A percentile compares a stretch with the other conserved stretches of the same genome.
Evolutionary conservation across 1,284 basidiomycete genomes (phyloP).

Genomic region (Leccinum colubrinum): DNA sequence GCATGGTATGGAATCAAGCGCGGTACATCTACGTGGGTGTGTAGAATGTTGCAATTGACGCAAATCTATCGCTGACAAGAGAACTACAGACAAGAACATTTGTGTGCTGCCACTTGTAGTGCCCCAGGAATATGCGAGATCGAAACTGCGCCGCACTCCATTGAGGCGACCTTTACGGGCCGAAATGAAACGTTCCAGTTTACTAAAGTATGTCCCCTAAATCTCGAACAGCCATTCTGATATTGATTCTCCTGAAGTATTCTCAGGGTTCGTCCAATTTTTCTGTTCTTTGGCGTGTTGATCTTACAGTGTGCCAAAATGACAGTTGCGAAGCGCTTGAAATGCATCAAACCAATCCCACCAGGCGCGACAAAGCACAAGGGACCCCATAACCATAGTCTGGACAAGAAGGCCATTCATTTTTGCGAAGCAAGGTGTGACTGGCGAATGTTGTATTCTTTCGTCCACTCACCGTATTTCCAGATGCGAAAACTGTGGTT

Average conservation of each 20-base stretch:
- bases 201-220: constrained; percentile 38
- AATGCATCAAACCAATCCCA: constrained; percentile 46
- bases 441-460: background rate
- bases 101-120: constrained; percentile 43
- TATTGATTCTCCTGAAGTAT: constrained; percentile 14
- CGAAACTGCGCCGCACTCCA: constrained; percentile 53
- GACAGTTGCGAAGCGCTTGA: constrained; percentile 46
- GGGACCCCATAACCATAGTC: constrained; percentile 49
- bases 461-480: background rate
- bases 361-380: constrained; percentile 40
- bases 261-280: constrained; percentile 25
- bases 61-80: background rate
- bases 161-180: constrained; percentile 55
- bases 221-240: background rate
- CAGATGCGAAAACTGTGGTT: constrained; percentile 55
- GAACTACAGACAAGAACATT: constrained; percentile 46
- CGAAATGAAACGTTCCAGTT: constrained; percentile 46
- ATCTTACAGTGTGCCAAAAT: background rate
- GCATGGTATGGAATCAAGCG: constrained; percentile 42
- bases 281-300: background rate
- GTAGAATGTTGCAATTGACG: constrained; percentile 16
- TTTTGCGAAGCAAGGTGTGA: constrained; percentile 49
- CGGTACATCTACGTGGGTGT: constrained; percentile 60
- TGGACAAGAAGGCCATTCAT: constrained; percentile 42
- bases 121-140: constrained; percentile 54